Conservation (phyloP, 495 filamentous ascomycete species). For the Friedmanniomyces simplex region DNA sequence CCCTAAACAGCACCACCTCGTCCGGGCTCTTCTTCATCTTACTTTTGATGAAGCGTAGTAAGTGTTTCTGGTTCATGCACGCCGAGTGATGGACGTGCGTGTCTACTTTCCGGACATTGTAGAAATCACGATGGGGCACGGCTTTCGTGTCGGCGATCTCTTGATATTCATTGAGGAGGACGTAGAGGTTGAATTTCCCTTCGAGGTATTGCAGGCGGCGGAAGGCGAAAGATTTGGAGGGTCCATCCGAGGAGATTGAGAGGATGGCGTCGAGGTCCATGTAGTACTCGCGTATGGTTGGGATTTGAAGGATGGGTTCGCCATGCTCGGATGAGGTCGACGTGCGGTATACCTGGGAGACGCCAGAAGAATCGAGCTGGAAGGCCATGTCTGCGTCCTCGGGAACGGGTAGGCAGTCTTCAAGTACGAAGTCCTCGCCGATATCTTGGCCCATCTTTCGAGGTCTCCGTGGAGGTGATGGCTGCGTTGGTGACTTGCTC, state of each 20-base stretch:
- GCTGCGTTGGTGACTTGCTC: neutral
- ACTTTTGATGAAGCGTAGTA: slow-evolving; percentile 96
- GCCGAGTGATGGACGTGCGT: slow-evolving; percentile 98
- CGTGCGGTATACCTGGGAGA: slow-evolving; percentile 83
- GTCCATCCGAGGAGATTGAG: slow-evolving; percentile 80
- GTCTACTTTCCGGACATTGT: slow-evolving; percentile 97
- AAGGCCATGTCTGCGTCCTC: slow-evolving; percentile 58
- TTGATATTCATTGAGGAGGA: slow-evolving; percentile 88
- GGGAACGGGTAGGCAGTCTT: slow-evolving; percentile 64
- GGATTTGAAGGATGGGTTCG: slow-evolving; percentile 65
- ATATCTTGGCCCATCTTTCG: slow-evolving; percentile 85
- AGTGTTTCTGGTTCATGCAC: slow-evolving; percentile 99
- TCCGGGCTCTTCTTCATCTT: slow-evolving; percentile 97
- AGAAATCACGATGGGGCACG: slow-evolving; percentile 95
- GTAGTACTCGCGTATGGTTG: slow-evolving; percentile 86
- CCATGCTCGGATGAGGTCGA: slow-evolving; percentile 47
- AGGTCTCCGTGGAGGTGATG: slow-evolving; percentile 26
- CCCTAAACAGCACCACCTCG: slow-evolving; percentile 85
- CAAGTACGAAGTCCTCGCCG: slow-evolving; percentile 80
- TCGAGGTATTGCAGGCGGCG: slow-evolving; percentile 89
- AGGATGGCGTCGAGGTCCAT: slow-evolving; percentile 84
- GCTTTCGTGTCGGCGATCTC: slow-evolving; percentile 96
- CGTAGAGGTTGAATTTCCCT: slow-evolving; percentile 90
- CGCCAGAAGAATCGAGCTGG: slow-evolving; percentile 66
- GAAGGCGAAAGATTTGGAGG: slow-evolving; percentile 94